A percentile compares a stretch with the other conserved stretches of the same genome.
Conservation (phyloP, 129 eudicot species). For the Flaveria sonorensis region DNA sequence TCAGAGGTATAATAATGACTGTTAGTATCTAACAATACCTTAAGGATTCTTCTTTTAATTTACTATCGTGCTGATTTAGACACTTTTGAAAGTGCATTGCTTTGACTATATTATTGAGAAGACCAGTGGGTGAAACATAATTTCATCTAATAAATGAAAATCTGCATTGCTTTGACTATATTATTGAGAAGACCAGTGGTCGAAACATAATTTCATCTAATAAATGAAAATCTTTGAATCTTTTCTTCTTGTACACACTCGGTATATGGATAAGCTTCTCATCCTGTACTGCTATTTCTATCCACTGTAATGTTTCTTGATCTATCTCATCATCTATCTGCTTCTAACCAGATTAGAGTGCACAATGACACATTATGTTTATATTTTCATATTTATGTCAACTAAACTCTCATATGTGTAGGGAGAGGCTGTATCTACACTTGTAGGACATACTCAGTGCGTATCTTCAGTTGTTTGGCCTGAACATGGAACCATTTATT, state of each 20-base stretch:
- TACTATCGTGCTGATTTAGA: conserved; percentile 1
- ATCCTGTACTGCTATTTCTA: too few species aligned
- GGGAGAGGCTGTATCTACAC: conserved; percentile 91
- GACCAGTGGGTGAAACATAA: background rate
- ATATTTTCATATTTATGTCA: background rate
- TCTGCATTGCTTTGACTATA: background rate
- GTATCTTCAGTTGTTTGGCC: conserved; percentile 97
- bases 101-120: background rate
- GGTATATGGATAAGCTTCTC: too few species aligned
- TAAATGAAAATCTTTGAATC: background rate
- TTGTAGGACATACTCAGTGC: conserved; percentile 88
- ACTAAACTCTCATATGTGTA: conserved; percentile 22
- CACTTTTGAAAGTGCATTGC: conserved; percentile 17
- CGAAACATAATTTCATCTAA: background rate
- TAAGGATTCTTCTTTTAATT: background rate
- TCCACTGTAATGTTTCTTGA: background rate
- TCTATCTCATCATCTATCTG: background rate
- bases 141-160: background rate
- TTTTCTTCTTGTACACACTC: background rate
- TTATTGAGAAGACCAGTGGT: background rate
- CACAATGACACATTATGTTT: background rate
- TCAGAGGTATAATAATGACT: conserved; percentile 58
- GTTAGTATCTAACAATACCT: conserved; percentile 7
- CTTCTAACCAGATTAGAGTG: background rate
- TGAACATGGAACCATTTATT: conserved; percentile 66